Evolutionary conservation across 352 stramenopile genomes (phyloP).

Genomic region (Globisporangium paroecandrum): DNA sequence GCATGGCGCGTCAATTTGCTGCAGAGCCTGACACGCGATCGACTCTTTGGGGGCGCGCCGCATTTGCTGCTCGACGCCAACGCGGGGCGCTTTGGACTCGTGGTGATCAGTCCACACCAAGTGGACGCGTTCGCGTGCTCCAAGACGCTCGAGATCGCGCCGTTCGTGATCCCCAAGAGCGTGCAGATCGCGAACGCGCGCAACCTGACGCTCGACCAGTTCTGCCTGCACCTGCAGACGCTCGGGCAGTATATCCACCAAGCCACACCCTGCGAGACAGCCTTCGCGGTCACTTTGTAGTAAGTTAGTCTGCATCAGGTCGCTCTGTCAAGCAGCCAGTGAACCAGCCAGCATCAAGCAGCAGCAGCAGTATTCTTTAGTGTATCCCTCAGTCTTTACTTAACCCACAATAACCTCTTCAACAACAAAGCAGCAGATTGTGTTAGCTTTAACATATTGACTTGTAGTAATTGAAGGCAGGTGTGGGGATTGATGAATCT

Average conservation of each 20-base stretch:
- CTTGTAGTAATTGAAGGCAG: no score
- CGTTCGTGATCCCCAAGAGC: slow-evolving; percentile 59
- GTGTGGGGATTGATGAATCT: background rate
- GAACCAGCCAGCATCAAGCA: background rate
- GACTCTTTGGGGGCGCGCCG: slow-evolving; percentile 42
- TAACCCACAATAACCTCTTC: background rate
- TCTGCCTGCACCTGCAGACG: slow-evolving; percentile 48
- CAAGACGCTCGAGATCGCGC: slow-evolving; percentile 51
- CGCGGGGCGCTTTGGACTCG: slow-evolving; percentile 49
- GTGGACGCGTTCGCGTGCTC: slow-evolving; percentile 48
- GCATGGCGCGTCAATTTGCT: slow-evolving; percentile 49
- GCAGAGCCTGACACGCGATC: slow-evolving; percentile 54
- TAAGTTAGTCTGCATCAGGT: background rate
- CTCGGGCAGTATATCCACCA: slow-evolving; percentile 53
- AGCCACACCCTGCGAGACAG: slow-evolving; percentile 45
- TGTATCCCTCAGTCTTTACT: background rate
- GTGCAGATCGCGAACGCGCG: slow-evolving; percentile 47
- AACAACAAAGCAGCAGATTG: background rate
- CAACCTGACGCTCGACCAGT: slow-evolving; percentile 49
- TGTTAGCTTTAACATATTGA: background rate
- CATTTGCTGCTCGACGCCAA: slow-evolving; percentile 37
- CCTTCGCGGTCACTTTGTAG: slow-evolving; percentile 54
- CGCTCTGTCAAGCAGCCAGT: background rate
- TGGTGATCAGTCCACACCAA: slow-evolving; percentile 59
- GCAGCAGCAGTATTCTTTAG: background rate